Conservation (phyloP, 116 monocot species). For the Phalaenopsis hybrid region DNA sequence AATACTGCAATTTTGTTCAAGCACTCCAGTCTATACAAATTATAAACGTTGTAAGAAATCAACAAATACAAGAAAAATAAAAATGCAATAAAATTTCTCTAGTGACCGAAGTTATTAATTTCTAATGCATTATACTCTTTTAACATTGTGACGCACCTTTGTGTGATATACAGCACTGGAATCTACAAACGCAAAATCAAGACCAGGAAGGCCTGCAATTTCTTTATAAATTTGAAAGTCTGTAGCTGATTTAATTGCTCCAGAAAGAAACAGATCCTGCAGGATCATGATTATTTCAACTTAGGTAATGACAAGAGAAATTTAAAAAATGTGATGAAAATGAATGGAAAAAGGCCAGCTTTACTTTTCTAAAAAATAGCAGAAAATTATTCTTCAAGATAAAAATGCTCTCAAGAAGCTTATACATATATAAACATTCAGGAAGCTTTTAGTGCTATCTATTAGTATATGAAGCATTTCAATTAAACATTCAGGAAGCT, state of each 20-base stretch:
- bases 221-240: slow-evolving; percentile 96
- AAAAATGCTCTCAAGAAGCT: neutral
- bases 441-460: no score
- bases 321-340: neutral
- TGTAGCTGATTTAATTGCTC: slow-evolving; percentile 86
- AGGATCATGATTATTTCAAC: slow-evolving; percentile 13
- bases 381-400: neutral
- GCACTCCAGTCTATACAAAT: neutral
- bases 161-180: slow-evolving; percentile 86
- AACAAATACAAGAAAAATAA: neutral
- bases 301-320: neutral
- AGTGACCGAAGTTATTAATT: neutral
- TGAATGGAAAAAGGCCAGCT: neutral
- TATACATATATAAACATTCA: no score
- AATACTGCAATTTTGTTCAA: neutral
- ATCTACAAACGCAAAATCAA: slow-evolving; percentile 93
- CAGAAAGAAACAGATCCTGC: slow-evolving; percentile 93
- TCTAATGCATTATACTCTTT: neutral
- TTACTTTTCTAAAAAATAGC: neutral
- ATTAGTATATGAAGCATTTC: no score
- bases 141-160: slow-evolving; percentile 40
- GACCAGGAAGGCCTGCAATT: slow-evolving; percentile 81
- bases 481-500: no score
- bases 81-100: neutral
- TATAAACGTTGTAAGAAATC: neutral